These are phyloP conservation scores for Amanita thiersii DNA, from an alignment of 768 basidiomycete genomes.

Conservation along the genomic window DNA sequence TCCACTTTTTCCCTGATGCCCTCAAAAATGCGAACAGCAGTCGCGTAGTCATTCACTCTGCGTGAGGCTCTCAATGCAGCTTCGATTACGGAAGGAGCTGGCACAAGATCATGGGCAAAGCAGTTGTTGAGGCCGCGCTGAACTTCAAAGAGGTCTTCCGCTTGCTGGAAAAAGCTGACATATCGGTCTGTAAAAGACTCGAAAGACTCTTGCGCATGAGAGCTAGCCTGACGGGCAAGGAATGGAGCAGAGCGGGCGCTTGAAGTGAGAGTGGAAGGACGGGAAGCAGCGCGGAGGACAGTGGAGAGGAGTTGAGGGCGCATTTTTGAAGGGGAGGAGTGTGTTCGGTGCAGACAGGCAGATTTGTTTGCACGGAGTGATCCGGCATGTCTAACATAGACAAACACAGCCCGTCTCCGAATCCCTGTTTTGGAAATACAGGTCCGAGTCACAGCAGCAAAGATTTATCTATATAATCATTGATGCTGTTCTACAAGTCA, in stretches of 20 bases:
- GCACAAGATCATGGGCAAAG: conserved; percentile 97
- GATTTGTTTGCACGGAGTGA: not conserved
- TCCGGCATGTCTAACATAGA: not conserved
- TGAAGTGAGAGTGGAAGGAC: conserved; percentile 33
- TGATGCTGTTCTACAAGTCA: not conserved
- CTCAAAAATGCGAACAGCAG: conserved; percentile 93
- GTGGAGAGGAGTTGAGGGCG: conserved; percentile 51
- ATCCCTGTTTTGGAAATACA: not conserved
- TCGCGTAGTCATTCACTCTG: conserved; percentile 94
- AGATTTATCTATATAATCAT: not conserved
- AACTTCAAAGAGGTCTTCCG: conserved; percentile 96
- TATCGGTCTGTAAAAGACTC: conserved; percentile 94
- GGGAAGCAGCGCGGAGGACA: conserved; percentile 51
- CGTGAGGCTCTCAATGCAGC: conserved; percentile 82
- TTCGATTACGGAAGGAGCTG: conserved; percentile 75
- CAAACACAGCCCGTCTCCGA: not conserved
- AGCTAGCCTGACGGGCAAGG: conserved; percentile 40
- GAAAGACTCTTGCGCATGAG: conserved; percentile 85
- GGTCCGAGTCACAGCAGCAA: not conserved
- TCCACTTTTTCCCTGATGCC: conserved; percentile 97
- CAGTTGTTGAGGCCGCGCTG: conserved; percentile 99
- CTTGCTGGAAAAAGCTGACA: conserved; percentile 86
- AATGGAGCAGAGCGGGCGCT: conserved; percentile 30
- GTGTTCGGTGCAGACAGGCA: not conserved
- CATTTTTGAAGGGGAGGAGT: conserved; percentile 29